These are phyloP conservation scores for Colletotrichum ledebouriae DNA, from an alignment of 2,329 filamentous ascomycete genomes.

Conservation along the genomic window DNA sequence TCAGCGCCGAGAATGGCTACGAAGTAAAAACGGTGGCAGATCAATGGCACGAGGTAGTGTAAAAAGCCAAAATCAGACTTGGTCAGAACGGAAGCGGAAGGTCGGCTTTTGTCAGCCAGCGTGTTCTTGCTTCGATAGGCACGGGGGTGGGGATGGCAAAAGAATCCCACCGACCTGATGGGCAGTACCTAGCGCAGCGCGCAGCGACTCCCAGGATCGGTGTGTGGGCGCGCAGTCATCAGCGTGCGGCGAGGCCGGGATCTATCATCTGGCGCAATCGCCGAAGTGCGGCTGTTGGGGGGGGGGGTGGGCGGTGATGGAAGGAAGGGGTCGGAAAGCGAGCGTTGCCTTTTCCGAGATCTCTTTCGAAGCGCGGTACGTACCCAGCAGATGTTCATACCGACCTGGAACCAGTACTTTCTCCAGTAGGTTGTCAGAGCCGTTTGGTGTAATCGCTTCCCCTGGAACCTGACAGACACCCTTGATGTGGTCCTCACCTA, in stretches of 20 bases:
- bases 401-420: no score
- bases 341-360: slow-evolving; percentile 1
- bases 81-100: slow-evolving; percentile 35
- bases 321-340: background rate
- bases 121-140: slow-evolving; percentile 26
- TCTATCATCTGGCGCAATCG: slow-evolving; percentile 40
- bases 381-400: no score
- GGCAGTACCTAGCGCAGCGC: background rate
- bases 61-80: slow-evolving; percentile 9
- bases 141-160: slow-evolving; percentile 17
- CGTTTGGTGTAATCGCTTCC: no score
- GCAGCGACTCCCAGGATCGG: background rate
- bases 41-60: slow-evolving; percentile 29
- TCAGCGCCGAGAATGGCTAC: slow-evolving; percentile 23
- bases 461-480: no score
- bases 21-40: slow-evolving; percentile 23
- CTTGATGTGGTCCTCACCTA: background rate
- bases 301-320: slow-evolving; percentile 13
- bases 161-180: slow-evolving; percentile 4
- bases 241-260: slow-evolving; percentile 28
- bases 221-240: background rate
- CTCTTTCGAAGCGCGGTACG: background rate
- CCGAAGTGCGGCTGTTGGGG: slow-evolving; percentile 18
- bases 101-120: slow-evolving; percentile 41
- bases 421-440: no score